Conservation (phyloP, 768 basidiomycete genomes). For the Termitomyces sp. region DNA sequence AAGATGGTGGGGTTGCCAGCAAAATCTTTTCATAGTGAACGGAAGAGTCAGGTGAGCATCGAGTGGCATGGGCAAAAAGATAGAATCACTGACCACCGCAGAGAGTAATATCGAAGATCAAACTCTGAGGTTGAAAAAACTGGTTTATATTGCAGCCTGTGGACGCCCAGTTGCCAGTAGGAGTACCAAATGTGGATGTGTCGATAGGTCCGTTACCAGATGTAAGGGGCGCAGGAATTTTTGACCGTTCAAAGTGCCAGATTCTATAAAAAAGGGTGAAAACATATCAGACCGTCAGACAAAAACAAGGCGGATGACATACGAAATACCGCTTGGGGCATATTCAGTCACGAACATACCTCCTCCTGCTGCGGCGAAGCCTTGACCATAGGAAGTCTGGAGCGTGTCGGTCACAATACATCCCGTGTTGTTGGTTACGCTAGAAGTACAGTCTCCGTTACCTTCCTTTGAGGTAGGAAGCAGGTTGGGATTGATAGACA, state of each 20-base stretch:
- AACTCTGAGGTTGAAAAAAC: constrained; percentile 59
- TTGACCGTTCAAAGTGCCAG: constrained; percentile 60
- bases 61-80: constrained; percentile 3
- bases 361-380: constrained; percentile 62
- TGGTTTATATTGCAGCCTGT: constrained; percentile 48
- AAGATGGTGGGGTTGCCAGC: constrained; percentile 54
- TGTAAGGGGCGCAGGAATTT: constrained; percentile 45
- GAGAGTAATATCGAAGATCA: constrained; percentile 74
- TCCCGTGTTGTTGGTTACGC: constrained; percentile 54
- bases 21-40: constrained; percentile 26
- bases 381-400: constrained; percentile 57
- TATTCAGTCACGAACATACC: constrained; percentile 78
- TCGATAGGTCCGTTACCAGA: constrained; percentile 48
- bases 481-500: constrained; percentile 44
- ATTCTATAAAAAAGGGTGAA: constrained; percentile 37
- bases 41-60: background rate
- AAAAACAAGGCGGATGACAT: constrained; percentile 18
- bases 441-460: constrained; percentile 58
- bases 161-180: constrained; percentile 65
- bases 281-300: background rate
- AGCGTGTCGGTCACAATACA: constrained; percentile 60
- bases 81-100: constrained; percentile 45
- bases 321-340: constrained; percentile 63
- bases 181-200: constrained; percentile 58
- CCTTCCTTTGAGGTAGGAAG: constrained; percentile 46